A percentile compares a stretch with the other conserved stretches of the same genome.
phyloP scores from a whole-genome alignment of 805 yeast species.

The Blastobotrys robertii region DNA sequence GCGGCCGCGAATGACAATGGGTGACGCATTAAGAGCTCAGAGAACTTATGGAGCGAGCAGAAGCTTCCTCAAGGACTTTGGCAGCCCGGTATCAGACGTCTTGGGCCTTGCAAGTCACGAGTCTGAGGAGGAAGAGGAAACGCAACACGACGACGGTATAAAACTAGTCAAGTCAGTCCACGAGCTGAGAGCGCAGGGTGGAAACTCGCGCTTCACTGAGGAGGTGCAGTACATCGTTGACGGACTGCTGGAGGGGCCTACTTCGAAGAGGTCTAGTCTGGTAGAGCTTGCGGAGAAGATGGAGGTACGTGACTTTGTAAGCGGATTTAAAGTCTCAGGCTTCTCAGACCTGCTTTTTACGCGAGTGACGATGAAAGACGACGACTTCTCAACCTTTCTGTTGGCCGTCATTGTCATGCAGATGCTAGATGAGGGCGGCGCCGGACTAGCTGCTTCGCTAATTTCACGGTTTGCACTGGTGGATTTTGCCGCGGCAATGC shows the following conservation, averaged over 20 bases:
- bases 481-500: constrained; percentile 6
- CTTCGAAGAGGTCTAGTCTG: constrained; percentile 6
- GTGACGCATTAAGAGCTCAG: too few relatives aligned
- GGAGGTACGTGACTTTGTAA: constrained; percentile 7
- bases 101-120: not conserved
- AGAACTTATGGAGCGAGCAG: too few relatives aligned
- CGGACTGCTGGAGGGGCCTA: constrained; percentile 6
- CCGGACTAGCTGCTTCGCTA: constrained; percentile 8
- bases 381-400: constrained; percentile 8
- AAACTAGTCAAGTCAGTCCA: constrained; percentile 3
- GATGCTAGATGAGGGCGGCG: constrained; percentile 7
- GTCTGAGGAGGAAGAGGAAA: not conserved
- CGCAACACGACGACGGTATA: not conserved
- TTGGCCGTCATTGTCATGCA: constrained; percentile 5
- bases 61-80: too few relatives aligned
- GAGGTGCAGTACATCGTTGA: constrained; percentile 11
- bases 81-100: too few relatives aligned
- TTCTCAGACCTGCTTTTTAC: constrained; percentile 7
- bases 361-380: constrained; percentile 2
- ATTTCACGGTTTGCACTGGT: constrained; percentile 2
- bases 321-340: constrained; percentile 7
- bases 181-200: constrained; percentile 14
- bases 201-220: constrained; percentile 6
- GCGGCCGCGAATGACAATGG: too few relatives aligned
- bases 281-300: constrained; percentile 9